Evolutionary conservation across 192 early-diverging fungal species (phyloP).

Genomic region (Backusella mclennaniae): DNA sequence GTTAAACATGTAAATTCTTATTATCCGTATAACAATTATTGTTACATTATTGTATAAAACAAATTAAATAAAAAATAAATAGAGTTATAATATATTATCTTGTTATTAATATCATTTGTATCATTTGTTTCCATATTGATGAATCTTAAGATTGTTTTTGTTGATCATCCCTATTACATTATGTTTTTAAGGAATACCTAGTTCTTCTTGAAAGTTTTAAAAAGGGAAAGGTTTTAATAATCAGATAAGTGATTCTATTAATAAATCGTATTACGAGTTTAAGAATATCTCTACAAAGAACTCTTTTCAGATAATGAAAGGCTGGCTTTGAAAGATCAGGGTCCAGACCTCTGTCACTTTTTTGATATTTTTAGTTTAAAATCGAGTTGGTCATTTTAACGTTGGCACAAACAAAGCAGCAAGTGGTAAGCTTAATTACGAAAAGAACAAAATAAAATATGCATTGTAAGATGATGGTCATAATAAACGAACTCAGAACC

Average conservation of each 20-base stretch:
- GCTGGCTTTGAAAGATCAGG: neutral
- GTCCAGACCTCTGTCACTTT: neutral
- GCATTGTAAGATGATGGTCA: neutral
- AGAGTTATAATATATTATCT: neutral
- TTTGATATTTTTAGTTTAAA: neutral
- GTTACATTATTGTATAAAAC: constrained; percentile 7
- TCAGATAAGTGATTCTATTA: neutral
- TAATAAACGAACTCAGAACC: neutral
- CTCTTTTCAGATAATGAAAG: neutral
- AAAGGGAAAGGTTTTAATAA: neutral
- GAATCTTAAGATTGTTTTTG: neutral
- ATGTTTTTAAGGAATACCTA: too few relatives aligned
- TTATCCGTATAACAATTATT: constrained; percentile 7
- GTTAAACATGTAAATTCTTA: constrained; percentile 5
- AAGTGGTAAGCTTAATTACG: neutral
- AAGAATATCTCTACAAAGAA: too few relatives aligned
- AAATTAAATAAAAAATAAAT: constrained; percentile 9
- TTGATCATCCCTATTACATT: neutral
- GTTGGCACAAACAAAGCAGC: neutral
- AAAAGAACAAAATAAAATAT: neutral
- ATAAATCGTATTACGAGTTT: neutral
- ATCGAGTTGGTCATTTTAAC: neutral
- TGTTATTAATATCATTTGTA: neutral
- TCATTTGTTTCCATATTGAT: neutral
- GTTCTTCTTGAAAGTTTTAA: neutral